Evolutionary conservation across 1,284 basidiomycete genomes (phyloP), one percentile per base, ranked within the genome.

Genomic region (Trichosporon coremiiforme): DNA sequence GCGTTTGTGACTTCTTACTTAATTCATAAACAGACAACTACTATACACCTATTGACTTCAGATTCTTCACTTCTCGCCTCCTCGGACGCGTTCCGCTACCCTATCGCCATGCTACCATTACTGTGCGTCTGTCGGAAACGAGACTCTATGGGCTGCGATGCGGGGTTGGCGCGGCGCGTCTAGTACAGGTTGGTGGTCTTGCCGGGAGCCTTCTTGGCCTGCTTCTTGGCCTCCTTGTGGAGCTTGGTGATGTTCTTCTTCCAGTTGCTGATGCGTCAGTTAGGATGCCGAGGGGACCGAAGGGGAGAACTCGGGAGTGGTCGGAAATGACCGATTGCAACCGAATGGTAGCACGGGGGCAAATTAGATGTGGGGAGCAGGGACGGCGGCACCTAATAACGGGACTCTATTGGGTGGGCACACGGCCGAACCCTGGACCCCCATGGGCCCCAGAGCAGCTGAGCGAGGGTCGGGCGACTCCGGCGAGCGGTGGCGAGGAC

Each of bases 221-320:
- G 74, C 73, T 82, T 82, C 74, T 81, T 80, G 71, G 74, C 79
- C 50, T 80, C 83, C 73, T 78, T 80, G 71, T 82, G 82, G 47
- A 82, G 79, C 76, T 84, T 83, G 66, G 69, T 68, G 67, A 84
- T 80, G 73, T 79, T 79, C 75, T 84, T 84, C 79, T 83, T 82
- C 83, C 83, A 84, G 67, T 79, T 79, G 78, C 60, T 50, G 25
- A 35, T 60, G 8, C 36, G 62, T 36, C 4, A 45, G 12, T 13
- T 13, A 63, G 22, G 29, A 12, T 12, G 7, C 33, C 29, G 25
- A 22, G 4, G 31, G 8, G 4, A 33, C 8, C 8, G 33, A 3
- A 33, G 33, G 33, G 33, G 33, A 9, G 35, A 33, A 10, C 9
- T 15, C 38, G 55, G 35, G 38, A 53, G 7, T 15, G 41, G 4